Conservation (phyloP, 2,329 filamentous ascomycete species). For the Claviceps sp. region DNA sequence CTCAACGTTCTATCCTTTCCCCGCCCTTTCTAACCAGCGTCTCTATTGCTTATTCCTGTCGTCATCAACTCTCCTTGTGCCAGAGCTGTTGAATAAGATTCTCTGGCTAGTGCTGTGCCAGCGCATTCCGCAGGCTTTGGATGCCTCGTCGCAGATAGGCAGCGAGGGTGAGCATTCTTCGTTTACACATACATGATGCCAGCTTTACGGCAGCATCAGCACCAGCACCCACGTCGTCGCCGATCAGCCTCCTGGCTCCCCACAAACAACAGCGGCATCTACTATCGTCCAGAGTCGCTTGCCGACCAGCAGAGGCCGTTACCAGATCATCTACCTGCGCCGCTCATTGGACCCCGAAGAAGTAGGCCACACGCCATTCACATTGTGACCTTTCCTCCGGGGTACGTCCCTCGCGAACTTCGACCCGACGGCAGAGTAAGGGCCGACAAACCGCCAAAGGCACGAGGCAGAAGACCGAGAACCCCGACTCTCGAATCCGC, state of each 20-base stretch:
- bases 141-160: background rate
- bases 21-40: background rate
- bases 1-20: background rate
- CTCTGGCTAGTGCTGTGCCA: background rate
- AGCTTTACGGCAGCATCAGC: slow-evolving; percentile 1
- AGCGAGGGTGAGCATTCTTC: background rate
- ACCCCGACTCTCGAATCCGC: slow-evolving; percentile 1
- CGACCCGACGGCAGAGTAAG: slow-evolving; percentile 12
- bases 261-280: slow-evolving; percentile 5
- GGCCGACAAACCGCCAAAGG: background rate
- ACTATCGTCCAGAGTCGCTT: slow-evolving; percentile 5
- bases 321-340: slow-evolving; percentile 18
- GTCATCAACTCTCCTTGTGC: background rate
- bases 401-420: slow-evolving; percentile 32
- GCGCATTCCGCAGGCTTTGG: background rate
- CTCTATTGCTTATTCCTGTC: background rate
- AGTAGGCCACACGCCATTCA: slow-evolving; percentile 28
- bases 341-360: slow-evolving; percentile 26
- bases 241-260: slow-evolving; percentile 5
- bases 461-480: slow-evolving; percentile 1
- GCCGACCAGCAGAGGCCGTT: slow-evolving; percentile 2
- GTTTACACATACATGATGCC: slow-evolving; percentile 5
- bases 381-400: slow-evolving; percentile 27
- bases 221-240: background rate
- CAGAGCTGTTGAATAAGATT: background rate